Conservation (phyloP, 2,329 filamentous ascomycete species). For the Myriangium duriaei region DNA sequence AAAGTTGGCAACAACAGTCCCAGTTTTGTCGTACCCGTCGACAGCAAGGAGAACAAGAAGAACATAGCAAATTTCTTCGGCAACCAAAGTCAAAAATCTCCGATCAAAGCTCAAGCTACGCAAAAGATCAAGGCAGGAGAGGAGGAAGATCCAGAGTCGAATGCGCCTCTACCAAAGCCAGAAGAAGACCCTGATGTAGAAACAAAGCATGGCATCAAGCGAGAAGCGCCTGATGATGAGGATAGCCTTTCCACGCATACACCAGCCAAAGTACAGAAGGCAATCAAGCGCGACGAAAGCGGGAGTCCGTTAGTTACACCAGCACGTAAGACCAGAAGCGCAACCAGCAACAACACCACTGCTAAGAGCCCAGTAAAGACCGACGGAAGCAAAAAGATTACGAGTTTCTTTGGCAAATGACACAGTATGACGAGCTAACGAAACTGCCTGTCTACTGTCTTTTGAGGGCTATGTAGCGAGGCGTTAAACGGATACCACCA, state of each 20-base stretch:
- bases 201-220: conserved; percentile 31
- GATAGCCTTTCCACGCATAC: conserved; percentile 20
- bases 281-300: conserved; percentile 18
- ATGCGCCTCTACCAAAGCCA: conserved; percentile 37
- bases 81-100: conserved; percentile 34
- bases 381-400: conserved; percentile 44
- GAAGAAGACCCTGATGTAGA: conserved; percentile 17
- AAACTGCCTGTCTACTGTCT: too few relatives aligned
- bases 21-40: conserved; percentile 67
- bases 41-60: conserved; percentile 76
- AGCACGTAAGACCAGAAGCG: conserved; percentile 40
- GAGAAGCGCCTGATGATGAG: conserved; percentile 30
- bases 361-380: conserved; percentile 33
- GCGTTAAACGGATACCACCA: too few relatives aligned
- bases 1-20: conserved; percentile 90
- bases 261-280: conserved; percentile 32
- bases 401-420: conserved; percentile 43
- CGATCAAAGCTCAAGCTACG: conserved; percentile 22
- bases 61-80: conserved; percentile 93
- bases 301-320: conserved; percentile 13
- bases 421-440: too few relatives aligned
- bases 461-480: too few relatives aligned
- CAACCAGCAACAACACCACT: conserved; percentile 42
- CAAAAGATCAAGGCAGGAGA: conserved; percentile 21
- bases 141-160: conserved; percentile 32